A percentile compares a stretch with the other conserved stretches of the same genome.
These are phyloP conservation scores for Fusarium pseudocircinatum DNA, from an alignment of 2,329 filamentous ascomycete genomes.

Conservation along the genomic window DNA sequence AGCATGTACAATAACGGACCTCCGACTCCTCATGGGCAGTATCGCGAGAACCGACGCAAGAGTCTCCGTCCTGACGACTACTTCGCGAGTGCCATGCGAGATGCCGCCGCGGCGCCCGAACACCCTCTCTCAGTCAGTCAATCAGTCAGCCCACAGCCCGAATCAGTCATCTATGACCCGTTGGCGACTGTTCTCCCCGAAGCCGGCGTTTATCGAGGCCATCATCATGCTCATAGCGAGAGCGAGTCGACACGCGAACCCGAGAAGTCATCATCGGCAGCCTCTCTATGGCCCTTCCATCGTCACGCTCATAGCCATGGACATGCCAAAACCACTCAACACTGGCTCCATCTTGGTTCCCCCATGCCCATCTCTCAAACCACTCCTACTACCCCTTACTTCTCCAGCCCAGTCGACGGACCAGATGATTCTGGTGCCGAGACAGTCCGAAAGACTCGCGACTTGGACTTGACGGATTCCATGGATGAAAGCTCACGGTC, in stretches of 20 bases:
- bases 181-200: conserved; percentile 52
- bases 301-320: conserved; percentile 55
- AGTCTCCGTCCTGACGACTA: conserved; percentile 65
- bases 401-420: conserved; percentile 49
- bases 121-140: conserved; percentile 41
- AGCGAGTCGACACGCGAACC: conserved; percentile 36
- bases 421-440: conserved; percentile 52
- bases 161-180: conserved; percentile 51
- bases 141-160: conserved; percentile 37
- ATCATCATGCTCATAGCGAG: conserved; percentile 41
- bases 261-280: conserved; percentile 42
- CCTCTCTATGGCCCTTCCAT: conserved; percentile 44
- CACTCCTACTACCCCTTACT: conserved; percentile 50
- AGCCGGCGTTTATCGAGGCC: conserved; percentile 38
- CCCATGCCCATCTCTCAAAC: conserved; percentile 42
- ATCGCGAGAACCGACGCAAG: conserved; percentile 63
- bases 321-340: conserved; percentile 50
- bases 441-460: conserved; percentile 52
- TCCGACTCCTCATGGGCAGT: conserved; percentile 59
- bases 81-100: conserved; percentile 55
- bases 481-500: conserved; percentile 63
- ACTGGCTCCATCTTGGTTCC: conserved; percentile 54
- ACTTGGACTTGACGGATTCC: conserved; percentile 49
- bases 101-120: conserved; percentile 40
- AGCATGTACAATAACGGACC: conserved; percentile 56